Evolutionary conservation across 2,329 filamentous ascomycete genomes (phyloP), one percentile per base, ranked within the genome.

Genomic region (Rachicladosporium sp.): DNA sequence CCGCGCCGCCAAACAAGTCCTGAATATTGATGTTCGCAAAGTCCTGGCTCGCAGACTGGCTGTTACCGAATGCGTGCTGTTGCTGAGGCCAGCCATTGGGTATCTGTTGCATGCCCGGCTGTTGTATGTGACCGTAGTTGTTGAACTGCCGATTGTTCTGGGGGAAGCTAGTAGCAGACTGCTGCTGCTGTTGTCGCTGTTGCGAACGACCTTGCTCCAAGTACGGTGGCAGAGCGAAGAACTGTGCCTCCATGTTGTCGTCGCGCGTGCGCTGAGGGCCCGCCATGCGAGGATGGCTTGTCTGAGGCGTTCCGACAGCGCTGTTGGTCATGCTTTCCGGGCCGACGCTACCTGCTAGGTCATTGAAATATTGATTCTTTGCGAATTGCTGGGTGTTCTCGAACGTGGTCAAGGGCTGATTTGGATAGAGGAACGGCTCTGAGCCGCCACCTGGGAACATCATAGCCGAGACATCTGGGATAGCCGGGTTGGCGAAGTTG

Each of bases 391-490:
- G 51, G 40, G 57, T 64, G 47, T 65, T 68, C 43, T 70, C 67
- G 43, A 69, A 69, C 0, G 63, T 67, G 27, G 80, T 78, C 65
- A 81, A 75, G 0, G 81, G 78, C 47, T 85, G 81, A 51, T 80
- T 85, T 0, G 82, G 82, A 51, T 89, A 91, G 0, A 79, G 80
- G 46, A 89, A 81, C 0, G 83, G 82, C 50, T 89, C 82, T 41
- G 57, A 53, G 31, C 75, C 73, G 29, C 75, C 72, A 0, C 81
- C 80, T 1, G 82, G 79, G 52, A 89, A 89, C 80, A 89, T 87
- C 63, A 88, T 76, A 3, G 78, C 76, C 43, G 80, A 80, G 5
- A 88, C 70, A 54, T 84, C 82, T 47, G 81, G 74, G 10, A 87
- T 65, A 6, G 61, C 63, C 3, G 65, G 61, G 41, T 64, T 66